These are phyloP conservation scores for Fagopyrum esculentum DNA, from an alignment of 148 eudicot species.

Conservation along the genomic window DNA sequence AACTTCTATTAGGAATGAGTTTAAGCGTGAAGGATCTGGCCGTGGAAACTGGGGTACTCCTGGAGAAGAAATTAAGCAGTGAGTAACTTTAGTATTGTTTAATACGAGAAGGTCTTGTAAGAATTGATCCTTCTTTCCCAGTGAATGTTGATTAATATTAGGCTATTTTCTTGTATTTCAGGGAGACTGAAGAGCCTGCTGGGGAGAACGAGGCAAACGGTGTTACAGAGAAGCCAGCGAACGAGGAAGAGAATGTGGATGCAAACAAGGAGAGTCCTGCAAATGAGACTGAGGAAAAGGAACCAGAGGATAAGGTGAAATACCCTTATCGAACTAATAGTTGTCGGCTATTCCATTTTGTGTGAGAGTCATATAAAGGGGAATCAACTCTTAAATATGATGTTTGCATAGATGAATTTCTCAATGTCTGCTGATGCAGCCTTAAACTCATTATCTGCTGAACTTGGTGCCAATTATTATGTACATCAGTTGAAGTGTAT, in stretches of 20 bases:
- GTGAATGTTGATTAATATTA: background rate
- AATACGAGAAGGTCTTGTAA: background rate
- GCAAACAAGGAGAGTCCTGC: slow-evolving; percentile 54
- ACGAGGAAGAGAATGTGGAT: slow-evolving; percentile 45
- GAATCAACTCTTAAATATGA: background rate
- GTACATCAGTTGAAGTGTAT: no score
- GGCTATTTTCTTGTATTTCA: slow-evolving; percentile 11
- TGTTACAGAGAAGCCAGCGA: slow-evolving; percentile 41
- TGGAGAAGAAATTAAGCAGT: slow-evolving; percentile 67
- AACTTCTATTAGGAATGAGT: slow-evolving; percentile 38
- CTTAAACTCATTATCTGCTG: background rate
- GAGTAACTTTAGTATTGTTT: slow-evolving; percentile 29
- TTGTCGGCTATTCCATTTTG: background rate
- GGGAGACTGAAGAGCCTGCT: slow-evolving; percentile 55
- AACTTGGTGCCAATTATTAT: background rate
- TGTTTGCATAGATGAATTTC: background rate
- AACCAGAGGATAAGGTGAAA: slow-evolving; percentile 74
- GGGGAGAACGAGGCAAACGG: slow-evolving; percentile 48
- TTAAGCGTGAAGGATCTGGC: slow-evolving; percentile 88
- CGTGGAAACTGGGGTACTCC: slow-evolving; percentile 93
- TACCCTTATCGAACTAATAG: background rate
- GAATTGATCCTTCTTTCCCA: background rate
- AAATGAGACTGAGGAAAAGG: slow-evolving; percentile 72
- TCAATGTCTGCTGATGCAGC: background rate
- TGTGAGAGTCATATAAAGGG: background rate